Conservation (phyloP, 179 eudicot genomes). For the Carnegiea gigantea region DNA sequence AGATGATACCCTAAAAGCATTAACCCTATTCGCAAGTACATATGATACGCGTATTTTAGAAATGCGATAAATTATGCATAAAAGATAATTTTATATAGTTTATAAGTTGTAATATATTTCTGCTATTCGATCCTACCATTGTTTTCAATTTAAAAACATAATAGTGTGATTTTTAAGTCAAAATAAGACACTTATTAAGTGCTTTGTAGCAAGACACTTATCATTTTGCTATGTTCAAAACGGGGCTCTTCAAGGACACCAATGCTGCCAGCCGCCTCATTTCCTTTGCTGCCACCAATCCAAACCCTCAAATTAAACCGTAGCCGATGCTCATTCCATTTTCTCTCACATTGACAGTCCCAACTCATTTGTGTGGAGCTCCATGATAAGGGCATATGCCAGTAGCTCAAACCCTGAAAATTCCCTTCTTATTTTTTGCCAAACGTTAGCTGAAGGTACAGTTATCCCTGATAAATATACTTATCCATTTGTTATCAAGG, state of each 20-base stretch:
- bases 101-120: too few species aligned
- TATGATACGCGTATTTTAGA: too few species aligned
- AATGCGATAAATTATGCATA: too few species aligned
- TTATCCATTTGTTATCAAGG: slow-evolving; percentile 40
- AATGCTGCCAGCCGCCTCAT: slow-evolving; percentile 35
- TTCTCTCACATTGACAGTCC: slow-evolving; percentile 29
- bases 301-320: slow-evolving; percentile 8
- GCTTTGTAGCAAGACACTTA: too few species aligned
- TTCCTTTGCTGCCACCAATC: slow-evolving; percentile 21
- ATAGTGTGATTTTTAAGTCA: too few species aligned
- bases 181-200: too few species aligned
- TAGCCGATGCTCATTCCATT: slow-evolving; percentile 36
- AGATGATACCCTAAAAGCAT: too few species aligned
- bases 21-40: too few species aligned
- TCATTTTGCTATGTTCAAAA: slow-evolving; percentile 46
- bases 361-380: slow-evolving; percentile 41
- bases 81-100: too few species aligned
- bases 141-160: too few species aligned
- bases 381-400: slow-evolving; percentile 44
- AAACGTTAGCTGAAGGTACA: slow-evolving; percentile 21
- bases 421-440: slow-evolving; percentile 23
- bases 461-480: slow-evolving; percentile 40
- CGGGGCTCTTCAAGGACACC: slow-evolving; percentile 35
- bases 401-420: slow-evolving; percentile 30
- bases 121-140: too few species aligned